Percentiles rank a stretch among this genome's conserved stretches.
Evolutionary conservation across 148 eudicot genomes (phyloP).

Genomic region (Cornus suecica): DNA sequence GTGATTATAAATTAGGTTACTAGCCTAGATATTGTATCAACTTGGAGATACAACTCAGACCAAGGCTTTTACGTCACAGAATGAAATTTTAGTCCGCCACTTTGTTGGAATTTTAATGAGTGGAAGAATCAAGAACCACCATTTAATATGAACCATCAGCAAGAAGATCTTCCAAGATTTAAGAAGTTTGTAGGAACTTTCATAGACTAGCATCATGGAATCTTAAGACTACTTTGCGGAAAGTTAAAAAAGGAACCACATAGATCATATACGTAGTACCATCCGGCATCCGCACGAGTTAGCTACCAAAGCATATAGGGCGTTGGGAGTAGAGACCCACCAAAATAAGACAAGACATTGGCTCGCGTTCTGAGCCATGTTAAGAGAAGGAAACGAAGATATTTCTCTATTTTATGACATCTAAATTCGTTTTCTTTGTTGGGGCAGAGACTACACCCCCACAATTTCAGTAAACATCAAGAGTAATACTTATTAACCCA

Average conservation of each 20-base stretch:
- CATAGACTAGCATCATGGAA: background rate
- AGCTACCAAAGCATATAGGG: background rate
- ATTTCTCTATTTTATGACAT: background rate
- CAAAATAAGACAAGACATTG: background rate
- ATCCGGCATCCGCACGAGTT: slow-evolving; percentile 1
- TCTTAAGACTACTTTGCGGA: background rate
- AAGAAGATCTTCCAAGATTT: slow-evolving; percentile 19
- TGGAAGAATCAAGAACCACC: slow-evolving; percentile 46
- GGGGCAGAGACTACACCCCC: background rate
- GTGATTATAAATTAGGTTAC: slow-evolving; percentile 1
- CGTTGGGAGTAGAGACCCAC: background rate
- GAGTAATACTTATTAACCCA: no score
- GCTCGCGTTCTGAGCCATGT: background rate
- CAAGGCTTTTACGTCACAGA: slow-evolving; percentile 18
- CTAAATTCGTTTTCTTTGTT: background rate
- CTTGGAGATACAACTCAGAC: background rate
- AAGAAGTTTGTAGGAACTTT: background rate
- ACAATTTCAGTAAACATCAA: background rate
- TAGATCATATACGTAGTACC: background rate
- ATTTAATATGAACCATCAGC: slow-evolving; percentile 24
- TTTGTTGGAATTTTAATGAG: slow-evolving; percentile 30
- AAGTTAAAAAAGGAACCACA: background rate
- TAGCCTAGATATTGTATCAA: slow-evolving; percentile 23
- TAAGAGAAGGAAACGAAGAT: background rate
- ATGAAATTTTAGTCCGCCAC: slow-evolving; percentile 22